Base-by-base conservation (phyloP, 2,329 filamentous ascomycete genomes). In the Aureobasidium leucospermi region DNA sequence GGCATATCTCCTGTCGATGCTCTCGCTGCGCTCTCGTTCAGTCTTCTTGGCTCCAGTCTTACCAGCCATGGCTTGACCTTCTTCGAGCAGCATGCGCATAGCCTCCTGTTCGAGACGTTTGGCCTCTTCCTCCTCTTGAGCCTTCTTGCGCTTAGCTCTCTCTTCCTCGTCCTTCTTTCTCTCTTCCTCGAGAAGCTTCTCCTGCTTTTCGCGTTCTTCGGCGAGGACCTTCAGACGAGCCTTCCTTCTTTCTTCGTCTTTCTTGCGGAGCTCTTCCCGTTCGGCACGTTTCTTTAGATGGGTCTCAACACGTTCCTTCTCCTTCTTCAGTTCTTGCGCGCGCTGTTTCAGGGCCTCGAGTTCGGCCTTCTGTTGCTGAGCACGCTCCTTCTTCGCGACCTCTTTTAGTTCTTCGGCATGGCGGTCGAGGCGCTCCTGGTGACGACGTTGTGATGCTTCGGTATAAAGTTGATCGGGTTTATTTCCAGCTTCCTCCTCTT, bases 391-490 rank as follows among this genome's bases (percentile, higher is more conserved):
- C 58, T 83, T 81, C 19, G 78, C 78, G 63, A 86, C 82, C 64
- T 83, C 81, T 46, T 78, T 78, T 56, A 81, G 77, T 16, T 85
- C 74, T 65, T 86, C 82, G 48, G 85, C 81, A 58, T 85, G 79
- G 9, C 85, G 76, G 36, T 79, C 79, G 62, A 86, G 83, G 10
- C 88, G 82, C 58, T 85, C 82, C 8, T 79, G 77, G 36, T 81
- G 77, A 52, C 85, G 82, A 6, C 75, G 77, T 9, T 82, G 80
- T 1, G 85, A 86, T 61, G 90, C 87, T 48, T 80, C 80, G 1
- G 82, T 85, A 70, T 91, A 93, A 51, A 87, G 85, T 59, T 86
- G 83, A 65, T 93, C 88, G 1, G 85, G 88, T 71, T 89, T 91
- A 49, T 82, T 78, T 16, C 89, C 89, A 57, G 81, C 83, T 9